Conservation (phyloP, 371 early-diverging fungal species). For the Nematocida sp. region DNA sequence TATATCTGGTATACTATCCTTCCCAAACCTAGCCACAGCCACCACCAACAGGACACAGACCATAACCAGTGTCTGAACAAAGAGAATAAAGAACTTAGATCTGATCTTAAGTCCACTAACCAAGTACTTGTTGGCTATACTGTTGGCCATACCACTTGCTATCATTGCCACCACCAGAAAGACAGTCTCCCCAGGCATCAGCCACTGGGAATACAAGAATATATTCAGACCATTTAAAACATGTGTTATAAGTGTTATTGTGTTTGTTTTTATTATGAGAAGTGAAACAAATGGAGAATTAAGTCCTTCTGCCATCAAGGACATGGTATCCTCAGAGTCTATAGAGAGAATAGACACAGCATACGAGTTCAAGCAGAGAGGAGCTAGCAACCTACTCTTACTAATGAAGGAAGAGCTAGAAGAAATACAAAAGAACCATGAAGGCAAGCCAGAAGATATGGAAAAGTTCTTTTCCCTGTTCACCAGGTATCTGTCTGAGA, state of each 20-base stretch:
- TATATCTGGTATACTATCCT: constrained; percentile 67
- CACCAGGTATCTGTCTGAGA: constrained; percentile 54
- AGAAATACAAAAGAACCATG: constrained; percentile 32
- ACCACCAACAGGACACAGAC: constrained; percentile 13
- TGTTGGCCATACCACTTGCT: constrained; percentile 17
- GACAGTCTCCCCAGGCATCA: not conserved
- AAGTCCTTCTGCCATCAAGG: not conserved
- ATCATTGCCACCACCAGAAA: constrained; percentile 14
- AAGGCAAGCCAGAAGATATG: constrained; percentile 41
- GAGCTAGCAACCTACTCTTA: constrained; percentile 41
- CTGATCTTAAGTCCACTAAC: constrained; percentile 44
- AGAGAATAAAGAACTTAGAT: constrained; percentile 53
- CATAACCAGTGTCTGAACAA: constrained; percentile 57
- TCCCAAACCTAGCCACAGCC: constrained; percentile 37
- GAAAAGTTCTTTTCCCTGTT: constrained; percentile 60
- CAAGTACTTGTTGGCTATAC: constrained; percentile 62
- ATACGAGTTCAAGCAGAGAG: constrained; percentile 47
- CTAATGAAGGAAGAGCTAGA: constrained; percentile 57
- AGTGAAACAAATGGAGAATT: not conserved
- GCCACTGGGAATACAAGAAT: not conserved
- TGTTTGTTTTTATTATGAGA: constrained; percentile 29
- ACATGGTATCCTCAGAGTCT: not conserved
- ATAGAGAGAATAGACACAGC: constrained; percentile 25
- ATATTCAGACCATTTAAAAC: not conserved
- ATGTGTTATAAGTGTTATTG: constrained; percentile 6